These are phyloP conservation scores for Cladosporium oxysporum DNA, from an alignment of 2,329 filamentous ascomycete genomes.

Conservation along the genomic window DNA sequence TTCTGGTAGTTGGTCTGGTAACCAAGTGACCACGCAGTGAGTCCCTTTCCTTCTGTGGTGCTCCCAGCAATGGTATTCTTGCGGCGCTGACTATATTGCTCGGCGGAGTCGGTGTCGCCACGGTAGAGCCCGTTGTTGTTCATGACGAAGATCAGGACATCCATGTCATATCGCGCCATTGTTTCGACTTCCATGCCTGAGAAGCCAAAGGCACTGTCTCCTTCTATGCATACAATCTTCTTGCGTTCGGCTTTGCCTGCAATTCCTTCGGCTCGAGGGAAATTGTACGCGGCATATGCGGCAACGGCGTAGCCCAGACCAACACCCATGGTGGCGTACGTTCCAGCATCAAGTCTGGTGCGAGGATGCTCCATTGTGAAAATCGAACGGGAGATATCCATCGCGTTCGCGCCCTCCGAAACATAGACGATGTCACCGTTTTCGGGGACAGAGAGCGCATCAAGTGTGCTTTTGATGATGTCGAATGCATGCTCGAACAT, in stretches of 20 bases:
- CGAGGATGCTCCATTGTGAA: conserved; percentile 58
- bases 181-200: conserved; percentile 59
- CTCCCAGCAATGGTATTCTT: conserved; percentile 41
- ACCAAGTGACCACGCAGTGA: conserved; percentile 49
- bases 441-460: conserved; percentile 47
- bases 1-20: conserved; percentile 59
- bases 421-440: conserved; percentile 56
- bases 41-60: conserved; percentile 44
- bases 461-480: conserved; percentile 53
- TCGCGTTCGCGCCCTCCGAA: conserved; percentile 61
- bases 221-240: conserved; percentile 59
- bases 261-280: conserved; percentile 39
- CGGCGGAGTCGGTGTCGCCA: conserved; percentile 39
- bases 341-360: conserved; percentile 59
- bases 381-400: conserved; percentile 60
- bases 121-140: conserved; percentile 37
- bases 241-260: conserved; percentile 41
- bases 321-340: conserved; percentile 62
- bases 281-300: conserved; percentile 58
- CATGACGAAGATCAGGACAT: conserved; percentile 54
- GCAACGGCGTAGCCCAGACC: conserved; percentile 60
- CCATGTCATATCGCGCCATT: conserved; percentile 57
- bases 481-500: conserved; percentile 55
- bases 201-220: conserved; percentile 59
- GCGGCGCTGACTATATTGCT: conserved; percentile 50